phyloP scores from a whole-genome alignment of 768 basidiomycete species.

The Kwoniella bestiolae region DNA sequence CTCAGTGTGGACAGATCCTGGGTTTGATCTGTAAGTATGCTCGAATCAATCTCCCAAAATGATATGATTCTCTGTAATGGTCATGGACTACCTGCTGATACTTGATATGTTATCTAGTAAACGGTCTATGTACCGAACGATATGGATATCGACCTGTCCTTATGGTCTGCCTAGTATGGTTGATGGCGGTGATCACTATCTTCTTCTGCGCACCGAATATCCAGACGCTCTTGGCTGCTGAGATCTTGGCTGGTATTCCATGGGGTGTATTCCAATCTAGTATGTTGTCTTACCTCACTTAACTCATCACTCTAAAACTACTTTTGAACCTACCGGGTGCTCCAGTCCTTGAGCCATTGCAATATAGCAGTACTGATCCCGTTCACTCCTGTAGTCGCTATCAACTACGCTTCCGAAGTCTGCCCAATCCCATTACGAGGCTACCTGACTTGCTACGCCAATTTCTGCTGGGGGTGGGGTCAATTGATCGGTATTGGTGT shows the following conservation, averaged over 20 bases:
- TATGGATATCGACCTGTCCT: constrained; percentile 57
- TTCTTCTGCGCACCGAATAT: constrained; percentile 46
- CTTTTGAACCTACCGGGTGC: too few relatives aligned
- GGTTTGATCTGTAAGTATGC: constrained; percentile 48
- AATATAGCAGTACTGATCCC: background rate
- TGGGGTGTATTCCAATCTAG: constrained; percentile 56
- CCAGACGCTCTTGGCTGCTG: constrained; percentile 40
- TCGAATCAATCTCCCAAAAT: background rate
- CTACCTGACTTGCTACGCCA: constrained; percentile 54
- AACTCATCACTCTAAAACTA: too few relatives aligned
- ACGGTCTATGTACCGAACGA: constrained; percentile 56
- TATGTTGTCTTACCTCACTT: constrained; percentile 23
- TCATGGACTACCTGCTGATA: background rate
- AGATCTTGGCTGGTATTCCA: constrained; percentile 55
- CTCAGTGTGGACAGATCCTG: constrained; percentile 57
- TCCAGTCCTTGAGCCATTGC: too few relatives aligned
- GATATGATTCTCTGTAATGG: background rate
- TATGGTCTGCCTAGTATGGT: constrained; percentile 43
- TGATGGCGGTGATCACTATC: constrained; percentile 48
- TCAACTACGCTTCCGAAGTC: constrained; percentile 56
- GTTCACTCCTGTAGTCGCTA: constrained; percentile 33
- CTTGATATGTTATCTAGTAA: constrained; percentile 40
- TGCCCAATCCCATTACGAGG: constrained; percentile 54
- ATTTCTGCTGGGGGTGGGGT: constrained; percentile 58
- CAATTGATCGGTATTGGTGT: constrained; percentile 55